Evolutionary conservation across 2,329 filamentous ascomycete species (phyloP).

Genomic region (Apiospora hydei): DNA sequence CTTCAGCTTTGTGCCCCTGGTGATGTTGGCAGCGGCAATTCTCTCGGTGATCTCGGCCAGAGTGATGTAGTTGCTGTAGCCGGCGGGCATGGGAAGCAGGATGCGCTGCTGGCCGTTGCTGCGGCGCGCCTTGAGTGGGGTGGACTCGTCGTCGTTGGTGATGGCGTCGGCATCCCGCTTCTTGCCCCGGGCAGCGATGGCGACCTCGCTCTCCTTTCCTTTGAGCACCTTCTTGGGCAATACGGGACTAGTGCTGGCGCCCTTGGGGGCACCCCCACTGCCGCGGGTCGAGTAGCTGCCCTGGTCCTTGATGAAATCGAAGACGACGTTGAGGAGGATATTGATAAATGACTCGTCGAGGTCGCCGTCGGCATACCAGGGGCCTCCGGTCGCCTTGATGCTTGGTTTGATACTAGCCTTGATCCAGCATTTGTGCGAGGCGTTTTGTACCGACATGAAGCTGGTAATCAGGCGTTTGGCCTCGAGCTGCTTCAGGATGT

Average conservation of each 20-base stretch:
- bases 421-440: conserved; percentile 96
- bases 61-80: conserved; percentile 82
- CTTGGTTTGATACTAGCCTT: conserved; percentile 83
- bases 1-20: conserved; percentile 73
- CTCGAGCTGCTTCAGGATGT: conserved; percentile 84
- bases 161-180: conserved; percentile 60
- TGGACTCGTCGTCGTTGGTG: conserved; percentile 42
- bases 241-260: conserved; percentile 45
- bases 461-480: conserved; percentile 82
- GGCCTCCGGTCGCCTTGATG: conserved; percentile 89
- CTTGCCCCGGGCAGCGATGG: conserved; percentile 49
- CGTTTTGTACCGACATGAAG: conserved; percentile 91
- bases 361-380: conserved; percentile 92
- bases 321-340: conserved; percentile 63
- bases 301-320: conserved; percentile 42
- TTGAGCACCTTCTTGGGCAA: conserved; percentile 64
- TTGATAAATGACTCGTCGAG: conserved; percentile 90
- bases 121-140: conserved; percentile 41
- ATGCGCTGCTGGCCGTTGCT: conserved; percentile 36
- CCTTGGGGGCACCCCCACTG: conserved; percentile 42
- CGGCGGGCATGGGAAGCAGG: conserved; percentile 64
- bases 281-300: conserved; percentile 46
- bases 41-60: conserved; percentile 78
- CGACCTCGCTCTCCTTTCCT: conserved; percentile 50
- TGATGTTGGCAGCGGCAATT: conserved; percentile 73